Base-by-base conservation (phyloP, 1,284 basidiomycete genomes). In the Anthracocystis walkeri region DNA sequence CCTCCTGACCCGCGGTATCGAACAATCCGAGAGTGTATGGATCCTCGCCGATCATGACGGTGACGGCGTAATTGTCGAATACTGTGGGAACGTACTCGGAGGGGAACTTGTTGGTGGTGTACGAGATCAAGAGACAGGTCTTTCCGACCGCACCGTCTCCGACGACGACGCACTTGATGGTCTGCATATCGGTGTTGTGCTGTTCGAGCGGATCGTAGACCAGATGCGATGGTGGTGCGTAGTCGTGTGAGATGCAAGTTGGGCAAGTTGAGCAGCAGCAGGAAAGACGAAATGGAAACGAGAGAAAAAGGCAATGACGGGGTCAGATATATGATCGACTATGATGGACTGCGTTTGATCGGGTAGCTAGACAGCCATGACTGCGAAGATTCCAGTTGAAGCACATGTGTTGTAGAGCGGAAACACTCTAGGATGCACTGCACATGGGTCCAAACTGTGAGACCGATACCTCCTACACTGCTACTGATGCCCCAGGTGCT, bases 71-170 rank as follows among this genome's bases (percentile, higher is more conserved):
- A 87, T 96, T 96, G 87, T 96, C 94, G 86, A 96, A 96, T 58
- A 96, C 88, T 83, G 85, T 99, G 55, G 96, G 97, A 58, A 99
- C 96, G 88, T 99, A 98, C 90, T 99, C 97, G 40, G 82, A 85
- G 3, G 86, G 86, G 78, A 87, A 87, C 77, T 87, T 87, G 91
- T 99, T 99, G 85, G 97, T 99, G 52, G 96, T 99, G 89, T 99
- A 98, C 68, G 96, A 98, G 87, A 99, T 99, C 87, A 99, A 89
- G 79, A 99, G 90, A 89, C 96, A 99, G 55, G 96, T 99, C 94
- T 99, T 99, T 89, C 96, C 96, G 83, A 99, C 96, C 81, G 97
- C 96, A 92, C 96, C 97, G 89, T 99, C 96, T 86, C 96, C 96
- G 77, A 99, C 96, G 77, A 98, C 95, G 84, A 98, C 96, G 89